Evolutionary conservation across 257 asterid species (phyloP), one percentile per base, ranked within the genome.

Genomic region (Solanum ossicruentum): DNA sequence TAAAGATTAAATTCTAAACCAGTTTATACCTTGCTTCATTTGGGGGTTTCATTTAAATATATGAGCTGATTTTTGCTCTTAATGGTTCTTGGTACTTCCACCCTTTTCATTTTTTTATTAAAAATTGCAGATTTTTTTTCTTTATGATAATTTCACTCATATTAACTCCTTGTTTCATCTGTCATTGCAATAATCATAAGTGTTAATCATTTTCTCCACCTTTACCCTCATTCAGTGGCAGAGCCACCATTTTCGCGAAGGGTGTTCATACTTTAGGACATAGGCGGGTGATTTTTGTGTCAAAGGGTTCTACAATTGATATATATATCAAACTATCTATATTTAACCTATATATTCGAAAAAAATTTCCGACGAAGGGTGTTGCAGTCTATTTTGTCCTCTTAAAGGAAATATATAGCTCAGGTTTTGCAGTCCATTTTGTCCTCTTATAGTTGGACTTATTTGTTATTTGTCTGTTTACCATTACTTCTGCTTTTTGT

Each of bases 11-110:
- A 8, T 8, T 13, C 23, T 75, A 15, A 43, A 75, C 23, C 61
- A 8, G 1, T 2, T 75, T 23, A 75, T 75, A 7, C 61, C 61
- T 49, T 75, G 23, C 60, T 75, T 75, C 82, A 23, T 75, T 75
- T 49, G 23, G 82, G 61, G 61, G 12, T 0, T 47, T 49, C 45
- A 23, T 49, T 75, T 8, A 15, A 45, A 47, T 69, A 69, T 32
- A 79, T 6, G 52, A 47, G 39, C 52, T 67, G 0, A n/a, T 58
- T 58, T 57, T 58, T 88, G 84, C 82, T 93, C 84, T 86, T 93
- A 63, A 67, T 91, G 91, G 91, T 91, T 89, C 85, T 92, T 82
- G 94, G 95, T 92, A 88, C 60, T 84, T 85, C 43, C 85, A 70
- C 66, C 41, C 84, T 66, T 83, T 70, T 15, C 67, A 7, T 67